Evolutionary conservation across 106 monocot genomes (phyloP).

Genomic region (Platanthera zijinensis): DNA sequence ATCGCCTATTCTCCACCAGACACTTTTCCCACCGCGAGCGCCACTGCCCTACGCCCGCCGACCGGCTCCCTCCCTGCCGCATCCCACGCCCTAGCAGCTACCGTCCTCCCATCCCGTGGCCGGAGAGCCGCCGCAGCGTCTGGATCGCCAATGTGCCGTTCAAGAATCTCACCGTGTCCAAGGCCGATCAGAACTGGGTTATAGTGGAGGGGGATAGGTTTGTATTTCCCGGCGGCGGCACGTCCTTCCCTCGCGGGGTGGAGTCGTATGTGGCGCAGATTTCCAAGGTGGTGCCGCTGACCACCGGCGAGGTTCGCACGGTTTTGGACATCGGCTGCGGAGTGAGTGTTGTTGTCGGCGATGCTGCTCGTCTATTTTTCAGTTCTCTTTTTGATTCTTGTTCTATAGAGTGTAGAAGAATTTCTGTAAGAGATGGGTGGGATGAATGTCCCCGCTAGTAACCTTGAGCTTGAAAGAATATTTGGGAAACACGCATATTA

Average conservation of each 20-base stretch:
- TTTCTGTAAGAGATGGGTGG: too few relatives aligned
- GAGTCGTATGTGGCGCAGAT: conserved; percentile 49
- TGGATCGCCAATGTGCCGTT: conserved; percentile 81
- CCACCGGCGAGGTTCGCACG: conserved; percentile 49
- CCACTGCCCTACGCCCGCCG: conserved; percentile 51
- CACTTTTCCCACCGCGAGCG: conserved; percentile 49
- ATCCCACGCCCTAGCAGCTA: conserved; percentile 52
- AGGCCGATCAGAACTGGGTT: conserved; percentile 78
- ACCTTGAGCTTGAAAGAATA: too few relatives aligned
- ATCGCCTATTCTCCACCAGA: conserved; percentile 28
- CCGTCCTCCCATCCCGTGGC: conserved; percentile 44
- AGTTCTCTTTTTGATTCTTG: neutral
- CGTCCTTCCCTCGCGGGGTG: conserved; percentile 61
- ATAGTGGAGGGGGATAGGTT: conserved; percentile 53
- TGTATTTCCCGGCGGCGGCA: conserved; percentile 86
- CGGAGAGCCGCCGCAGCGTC: conserved; percentile 41
- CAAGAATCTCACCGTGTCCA: conserved; percentile 36
- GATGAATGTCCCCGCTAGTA: too few relatives aligned
- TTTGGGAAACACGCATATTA: too few relatives aligned
- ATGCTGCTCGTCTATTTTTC: neutral
- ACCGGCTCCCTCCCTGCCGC: conserved; percentile 31
- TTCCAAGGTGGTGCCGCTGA: conserved; percentile 44
- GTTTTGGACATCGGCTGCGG: conserved; percentile 74
- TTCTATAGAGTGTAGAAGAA: too few relatives aligned
- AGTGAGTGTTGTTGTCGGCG: conserved; percentile 29